phyloP scores from a whole-genome alignment of 345 rosid species.

The Moringa oleifera region DNA sequence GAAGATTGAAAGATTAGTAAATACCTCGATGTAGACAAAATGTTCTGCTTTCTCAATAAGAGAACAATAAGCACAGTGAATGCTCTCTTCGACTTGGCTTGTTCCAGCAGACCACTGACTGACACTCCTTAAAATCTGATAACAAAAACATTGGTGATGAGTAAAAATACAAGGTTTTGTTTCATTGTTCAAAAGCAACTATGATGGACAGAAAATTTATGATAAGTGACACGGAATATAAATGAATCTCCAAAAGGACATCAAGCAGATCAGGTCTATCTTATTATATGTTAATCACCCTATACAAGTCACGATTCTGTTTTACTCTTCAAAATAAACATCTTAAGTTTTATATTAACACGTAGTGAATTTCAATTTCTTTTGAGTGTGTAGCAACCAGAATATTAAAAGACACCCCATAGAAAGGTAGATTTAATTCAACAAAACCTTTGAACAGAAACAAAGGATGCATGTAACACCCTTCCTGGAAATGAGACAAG shows the following conservation, averaged over 20 bases:
- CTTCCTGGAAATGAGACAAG: no score
- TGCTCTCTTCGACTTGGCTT: slow-evolving; percentile 92
- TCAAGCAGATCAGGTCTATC: slow-evolving; percentile 4
- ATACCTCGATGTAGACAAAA: slow-evolving; percentile 92
- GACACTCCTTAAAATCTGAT: slow-evolving; percentile 94
- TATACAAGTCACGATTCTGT: background rate
- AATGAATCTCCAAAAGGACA: slow-evolving; percentile 7
- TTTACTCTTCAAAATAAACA: background rate
- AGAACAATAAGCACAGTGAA: slow-evolving; percentile 89
- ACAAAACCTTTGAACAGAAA: no score
- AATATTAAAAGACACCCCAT: background rate
- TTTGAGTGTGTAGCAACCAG: background rate
- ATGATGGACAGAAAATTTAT: no score
- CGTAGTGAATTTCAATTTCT: background rate
- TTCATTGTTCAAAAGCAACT: background rate
- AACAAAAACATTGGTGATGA: slow-evolving; percentile 11
- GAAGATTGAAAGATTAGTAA: background rate
- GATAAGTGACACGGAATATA: no score
- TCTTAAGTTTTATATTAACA: no score
- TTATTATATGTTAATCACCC: background rate
- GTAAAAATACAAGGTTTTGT: background rate
- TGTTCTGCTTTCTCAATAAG: slow-evolving; percentile 96
- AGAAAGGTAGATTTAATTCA: background rate
- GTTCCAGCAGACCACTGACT: slow-evolving; percentile 99
- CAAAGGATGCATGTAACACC: no score